Conservation (phyloP, 2,329 filamentous ascomycete species). For the Arthrinium phaeospermum region DNA sequence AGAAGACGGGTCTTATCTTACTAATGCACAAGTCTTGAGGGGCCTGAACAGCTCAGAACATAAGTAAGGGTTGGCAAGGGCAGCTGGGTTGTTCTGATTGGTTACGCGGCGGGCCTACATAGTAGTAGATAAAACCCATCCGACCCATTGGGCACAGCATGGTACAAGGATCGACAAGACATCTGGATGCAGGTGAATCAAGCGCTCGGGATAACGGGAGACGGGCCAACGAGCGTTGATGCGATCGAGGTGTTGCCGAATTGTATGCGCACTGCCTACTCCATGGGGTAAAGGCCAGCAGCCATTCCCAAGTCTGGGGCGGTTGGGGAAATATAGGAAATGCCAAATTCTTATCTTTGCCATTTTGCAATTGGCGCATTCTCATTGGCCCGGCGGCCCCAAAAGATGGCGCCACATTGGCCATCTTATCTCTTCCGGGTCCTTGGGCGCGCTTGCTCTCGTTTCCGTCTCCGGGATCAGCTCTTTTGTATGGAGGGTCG, state of each 20-base stretch:
- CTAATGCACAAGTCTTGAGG: background rate
- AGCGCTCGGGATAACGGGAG: background rate
- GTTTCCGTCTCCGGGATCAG: background rate
- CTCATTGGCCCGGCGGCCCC: background rate
- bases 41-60: background rate
- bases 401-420: slow-evolving; percentile 7
- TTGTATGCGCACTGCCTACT: background rate
- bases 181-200: background rate
- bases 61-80: background rate
- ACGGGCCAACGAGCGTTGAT: background rate
- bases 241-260: background rate
- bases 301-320: background rate
- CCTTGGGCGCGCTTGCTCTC: background rate
- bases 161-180: background rate
- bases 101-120: background rate
- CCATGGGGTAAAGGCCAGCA: background rate
- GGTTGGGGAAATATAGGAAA: background rate
- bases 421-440: background rate
- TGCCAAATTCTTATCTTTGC: slow-evolving; percentile 6
- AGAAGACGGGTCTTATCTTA: background rate
- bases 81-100: background rate
- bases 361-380: background rate
- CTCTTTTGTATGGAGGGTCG: background rate
- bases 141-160: background rate
- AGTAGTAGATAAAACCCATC: background rate